Conservation (phyloP, 2,329 filamentous ascomycete species). For the Ascochyta clinopodiicola region DNA sequence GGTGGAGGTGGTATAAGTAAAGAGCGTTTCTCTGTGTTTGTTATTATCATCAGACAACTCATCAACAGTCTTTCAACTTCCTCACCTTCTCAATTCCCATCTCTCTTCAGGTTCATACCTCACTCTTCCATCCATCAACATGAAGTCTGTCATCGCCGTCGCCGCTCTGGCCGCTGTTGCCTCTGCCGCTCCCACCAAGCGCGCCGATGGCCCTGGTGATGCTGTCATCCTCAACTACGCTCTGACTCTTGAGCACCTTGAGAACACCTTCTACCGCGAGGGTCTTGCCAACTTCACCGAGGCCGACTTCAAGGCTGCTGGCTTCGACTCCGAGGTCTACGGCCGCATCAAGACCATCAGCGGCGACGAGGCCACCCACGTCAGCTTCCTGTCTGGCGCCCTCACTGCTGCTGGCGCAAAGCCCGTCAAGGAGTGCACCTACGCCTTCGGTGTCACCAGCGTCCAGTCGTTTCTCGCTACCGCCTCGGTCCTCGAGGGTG, state of each 20-base stretch:
- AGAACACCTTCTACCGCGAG: slow-evolving; percentile 68
- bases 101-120: slow-evolving; percentile 10
- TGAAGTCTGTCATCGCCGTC: slow-evolving; percentile 14
- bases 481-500: slow-evolving; percentile 61
- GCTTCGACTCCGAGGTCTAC: slow-evolving; percentile 59
- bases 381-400: slow-evolving; percentile 60
- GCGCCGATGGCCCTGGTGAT: slow-evolving; percentile 28
- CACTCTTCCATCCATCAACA: background rate
- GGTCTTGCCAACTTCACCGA: slow-evolving; percentile 63
- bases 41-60: slow-evolving; percentile 1
- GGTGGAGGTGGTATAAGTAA: slow-evolving; percentile 13
- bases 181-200: slow-evolving; percentile 35
- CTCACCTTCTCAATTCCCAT: slow-evolving; percentile 11
- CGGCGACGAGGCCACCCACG: slow-evolving; percentile 65
- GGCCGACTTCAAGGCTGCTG: slow-evolving; percentile 32
- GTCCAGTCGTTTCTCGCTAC: slow-evolving; percentile 60
- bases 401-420: slow-evolving; percentile 55
- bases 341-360: slow-evolving; percentile 63
- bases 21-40: background rate
- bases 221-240: slow-evolving; percentile 53
- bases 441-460: slow-evolving; percentile 61
- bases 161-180: slow-evolving; percentile 14
- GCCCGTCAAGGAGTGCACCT: slow-evolving; percentile 62
- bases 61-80: background rate
- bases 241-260: slow-evolving; percentile 56